These are phyloP conservation scores for Penicillium crystallinum DNA, from an alignment of 495 filamentous ascomycete species.

Conservation along the genomic window DNA sequence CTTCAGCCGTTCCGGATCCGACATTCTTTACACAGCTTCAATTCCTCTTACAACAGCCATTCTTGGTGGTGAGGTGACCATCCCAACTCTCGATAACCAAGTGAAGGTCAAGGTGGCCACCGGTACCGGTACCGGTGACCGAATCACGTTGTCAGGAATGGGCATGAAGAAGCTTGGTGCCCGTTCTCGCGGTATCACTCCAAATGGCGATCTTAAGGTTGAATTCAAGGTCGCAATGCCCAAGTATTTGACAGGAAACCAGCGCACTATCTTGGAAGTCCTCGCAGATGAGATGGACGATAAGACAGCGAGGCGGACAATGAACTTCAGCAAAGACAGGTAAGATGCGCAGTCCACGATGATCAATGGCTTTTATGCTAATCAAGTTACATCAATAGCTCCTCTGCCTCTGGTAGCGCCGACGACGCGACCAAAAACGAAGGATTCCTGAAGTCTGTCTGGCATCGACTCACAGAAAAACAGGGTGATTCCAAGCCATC, in stretches of 20 bases:
- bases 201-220: conserved; percentile 76
- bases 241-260: conserved; percentile 82
- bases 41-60: conserved; percentile 91
- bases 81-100: conserved; percentile 87
- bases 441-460: conserved; percentile 82
- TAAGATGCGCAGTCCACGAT: conserved; percentile 21
- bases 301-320: conserved; percentile 83
- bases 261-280: conserved; percentile 88
- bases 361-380: background rate
- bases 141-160: conserved; percentile 76
- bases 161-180: conserved; percentile 80
- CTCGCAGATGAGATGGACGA: conserved; percentile 92
- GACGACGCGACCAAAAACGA: conserved; percentile 60
- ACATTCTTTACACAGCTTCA: conserved; percentile 86
- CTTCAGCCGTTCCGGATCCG: conserved; percentile 78
- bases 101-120: conserved; percentile 83
- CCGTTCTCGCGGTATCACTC: conserved; percentile 44
- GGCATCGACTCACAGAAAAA: conserved; percentile 81
- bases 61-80: conserved; percentile 79
- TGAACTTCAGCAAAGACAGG: conserved; percentile 60
- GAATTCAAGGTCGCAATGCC: conserved; percentile 96
- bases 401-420: conserved; percentile 10
- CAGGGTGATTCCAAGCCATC: conserved; percentile 42
- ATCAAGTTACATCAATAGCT: conserved; percentile 1
- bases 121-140: conserved; percentile 89